A percentile compares a stretch with the other conserved stretches of the same genome.
phyloP scores from a whole-genome alignment of 371 early-diverging fungal genomes.

The Mucor circinelloides region DNA sequence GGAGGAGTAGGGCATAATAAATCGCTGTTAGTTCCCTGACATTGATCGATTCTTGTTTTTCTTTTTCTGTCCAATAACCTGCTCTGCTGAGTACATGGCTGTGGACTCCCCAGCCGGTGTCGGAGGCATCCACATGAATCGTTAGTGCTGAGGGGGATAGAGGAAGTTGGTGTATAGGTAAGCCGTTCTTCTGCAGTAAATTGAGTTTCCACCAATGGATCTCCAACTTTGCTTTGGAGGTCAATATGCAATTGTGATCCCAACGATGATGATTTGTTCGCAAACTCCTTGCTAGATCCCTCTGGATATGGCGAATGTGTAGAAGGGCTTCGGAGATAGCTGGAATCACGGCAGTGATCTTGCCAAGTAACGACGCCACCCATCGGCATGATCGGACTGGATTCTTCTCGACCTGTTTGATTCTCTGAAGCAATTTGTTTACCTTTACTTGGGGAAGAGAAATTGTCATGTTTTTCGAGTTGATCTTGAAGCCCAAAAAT shows the following conservation, averaged over 20 bases:
- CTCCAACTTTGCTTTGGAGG: neutral
- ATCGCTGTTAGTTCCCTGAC: conserved; percentile 26
- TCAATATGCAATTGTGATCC: neutral
- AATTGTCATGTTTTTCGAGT: conserved; percentile 14
- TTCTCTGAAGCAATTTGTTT: neutral
- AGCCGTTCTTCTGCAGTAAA: conserved; percentile 13
- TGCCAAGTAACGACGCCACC: conserved; percentile 11
- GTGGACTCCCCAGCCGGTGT: conserved; percentile 20
- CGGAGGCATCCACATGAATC: conserved; percentile 12
- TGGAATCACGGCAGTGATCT: conserved; percentile 11
- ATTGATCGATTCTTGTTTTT: conserved; percentile 20
- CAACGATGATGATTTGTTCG: neutral
- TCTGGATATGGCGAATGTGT: neutral
- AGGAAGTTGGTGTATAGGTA: conserved; percentile 3
- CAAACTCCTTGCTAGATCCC: neutral
- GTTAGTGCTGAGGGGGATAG: neutral
- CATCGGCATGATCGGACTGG: neutral
- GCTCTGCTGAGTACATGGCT: neutral
- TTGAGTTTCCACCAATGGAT: conserved; percentile 10
- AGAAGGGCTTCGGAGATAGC: conserved; percentile 9
- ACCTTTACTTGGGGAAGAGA: conserved; percentile 1
- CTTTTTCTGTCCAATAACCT: conserved; percentile 22
- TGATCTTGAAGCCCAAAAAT: conserved; percentile 12
- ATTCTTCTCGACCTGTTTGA: neutral
- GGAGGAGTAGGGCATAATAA: conserved; percentile 15